These are phyloP conservation scores for Solanum pennellii DNA, from an alignment of 257 asterid species.

Conservation along the genomic window DNA sequence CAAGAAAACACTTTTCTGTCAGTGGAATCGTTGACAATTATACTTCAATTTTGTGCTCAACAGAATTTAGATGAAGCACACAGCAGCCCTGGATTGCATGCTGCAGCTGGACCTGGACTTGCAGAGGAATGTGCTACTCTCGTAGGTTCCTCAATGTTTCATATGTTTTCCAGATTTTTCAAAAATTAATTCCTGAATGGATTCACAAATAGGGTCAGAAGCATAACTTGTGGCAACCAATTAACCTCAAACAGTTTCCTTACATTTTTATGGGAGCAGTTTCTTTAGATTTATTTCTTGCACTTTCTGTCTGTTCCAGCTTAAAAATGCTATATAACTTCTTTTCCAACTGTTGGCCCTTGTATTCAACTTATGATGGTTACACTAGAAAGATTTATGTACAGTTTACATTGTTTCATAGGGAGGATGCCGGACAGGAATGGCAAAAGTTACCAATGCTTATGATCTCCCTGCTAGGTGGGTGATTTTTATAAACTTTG, in stretches of 20 bases:
- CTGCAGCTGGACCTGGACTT: constrained; percentile 95
- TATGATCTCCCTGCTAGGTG: constrained; percentile 98
- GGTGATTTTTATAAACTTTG: not conserved
- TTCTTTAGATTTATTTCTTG: not conserved
- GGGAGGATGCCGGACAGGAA: constrained; percentile 99
- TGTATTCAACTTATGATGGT: not conserved
- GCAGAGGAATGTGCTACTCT: constrained; percentile 68
- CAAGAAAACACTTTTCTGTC: not conserved
- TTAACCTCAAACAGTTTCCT: not conserved
- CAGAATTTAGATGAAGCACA: constrained; percentile 98
- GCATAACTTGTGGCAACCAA: not conserved
- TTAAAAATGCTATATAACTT: not conserved
- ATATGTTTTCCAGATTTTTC: not conserved
- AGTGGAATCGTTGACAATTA: not conserved
- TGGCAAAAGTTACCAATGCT: constrained; percentile 72
- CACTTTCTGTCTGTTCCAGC: not conserved
- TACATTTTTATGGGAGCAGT: not conserved
- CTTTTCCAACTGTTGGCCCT: not conserved
- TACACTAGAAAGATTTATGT: not conserved
- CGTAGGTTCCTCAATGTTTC: constrained; percentile 4
- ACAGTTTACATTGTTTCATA: constrained; percentile 5
- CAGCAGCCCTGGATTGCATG: constrained; percentile 96
- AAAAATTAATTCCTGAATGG: not conserved
- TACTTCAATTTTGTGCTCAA: constrained; percentile 6
- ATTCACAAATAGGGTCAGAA: not conserved